These are phyloP conservation scores for Coniferiporia sulphurascens DNA, from an alignment of 1,284 basidiomycete genomes.

Conservation along the genomic window DNA sequence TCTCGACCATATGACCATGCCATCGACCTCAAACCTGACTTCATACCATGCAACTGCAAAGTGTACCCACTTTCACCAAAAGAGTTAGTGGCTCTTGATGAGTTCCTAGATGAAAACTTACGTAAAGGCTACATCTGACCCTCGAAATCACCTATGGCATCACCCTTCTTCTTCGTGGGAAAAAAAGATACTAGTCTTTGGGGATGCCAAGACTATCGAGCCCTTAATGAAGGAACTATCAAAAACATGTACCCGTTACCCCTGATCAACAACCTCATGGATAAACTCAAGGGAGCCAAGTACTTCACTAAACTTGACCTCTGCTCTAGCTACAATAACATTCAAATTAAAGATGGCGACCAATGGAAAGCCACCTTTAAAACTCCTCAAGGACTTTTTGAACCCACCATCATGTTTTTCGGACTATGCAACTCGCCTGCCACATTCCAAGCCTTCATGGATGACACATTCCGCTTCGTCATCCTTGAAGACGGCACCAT, in stretches of 20 bases:
- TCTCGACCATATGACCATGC: not conserved
- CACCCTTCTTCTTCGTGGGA: constrained; percentile 41
- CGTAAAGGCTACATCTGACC: constrained; percentile 26
- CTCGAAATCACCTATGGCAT: constrained; percentile 31
- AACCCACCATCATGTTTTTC: no score
- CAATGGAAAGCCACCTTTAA: not conserved
- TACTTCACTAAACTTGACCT: constrained; percentile 1
- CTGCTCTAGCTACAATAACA: not conserved
- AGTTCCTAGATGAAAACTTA: no score
- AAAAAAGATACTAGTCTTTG: constrained; percentile 38
- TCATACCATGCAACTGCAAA: not conserved
- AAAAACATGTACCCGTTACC: not conserved
- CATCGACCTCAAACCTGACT: constrained; percentile 1
- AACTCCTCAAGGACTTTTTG: not conserved
- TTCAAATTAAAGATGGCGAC: constrained; percentile 1
- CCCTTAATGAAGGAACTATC: not conserved
- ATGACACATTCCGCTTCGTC: no score
- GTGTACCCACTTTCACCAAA: not conserved
- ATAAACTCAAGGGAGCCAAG: not conserved
- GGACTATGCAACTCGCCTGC: no score
- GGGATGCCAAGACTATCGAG: not conserved
- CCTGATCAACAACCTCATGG: not conserved
- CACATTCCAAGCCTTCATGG: no score
- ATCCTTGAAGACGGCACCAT: no score
- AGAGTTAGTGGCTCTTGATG: constrained; percentile 5